A percentile compares a stretch with the other conserved stretches of the same genome.
Conservation (phyloP, 495 filamentous ascomycete species). For the Aspergillus indologenus region DNA sequence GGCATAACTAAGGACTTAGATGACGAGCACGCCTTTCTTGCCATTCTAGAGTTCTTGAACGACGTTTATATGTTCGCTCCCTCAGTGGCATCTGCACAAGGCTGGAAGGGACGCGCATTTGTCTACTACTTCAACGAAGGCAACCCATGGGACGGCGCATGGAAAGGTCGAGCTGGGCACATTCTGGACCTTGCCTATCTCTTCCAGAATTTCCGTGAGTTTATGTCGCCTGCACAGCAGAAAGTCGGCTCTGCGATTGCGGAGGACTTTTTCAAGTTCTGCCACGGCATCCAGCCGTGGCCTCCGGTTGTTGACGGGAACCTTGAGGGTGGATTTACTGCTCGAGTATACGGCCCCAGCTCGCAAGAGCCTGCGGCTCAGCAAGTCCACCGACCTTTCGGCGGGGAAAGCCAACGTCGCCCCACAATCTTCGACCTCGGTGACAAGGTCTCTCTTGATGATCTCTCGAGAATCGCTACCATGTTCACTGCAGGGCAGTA, state of each 20-base stretch:
- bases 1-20: conserved; percentile 21
- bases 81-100: conserved; percentile 16
- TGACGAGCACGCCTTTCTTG: conserved; percentile 32
- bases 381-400: conserved; percentile 17
- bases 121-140: neutral
- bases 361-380: conserved; percentile 5
- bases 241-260: conserved; percentile 33
- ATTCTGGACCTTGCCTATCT: conserved; percentile 47
- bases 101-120: neutral
- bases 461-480: conserved; percentile 22
- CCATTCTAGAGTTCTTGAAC: conserved; percentile 35
- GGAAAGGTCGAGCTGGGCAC: conserved; percentile 21
- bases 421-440: conserved; percentile 22
- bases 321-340: conserved; percentile 21
- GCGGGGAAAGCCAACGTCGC: conserved; percentile 25
- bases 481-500: conserved; percentile 8
- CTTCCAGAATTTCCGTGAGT: conserved; percentile 45
- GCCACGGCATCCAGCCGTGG: conserved; percentile 39
- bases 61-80: conserved; percentile 42
- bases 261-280: conserved; percentile 44
- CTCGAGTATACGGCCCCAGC: conserved; percentile 30
- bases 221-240: conserved; percentile 28
- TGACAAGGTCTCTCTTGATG: conserved; percentile 23
- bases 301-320: conserved; percentile 21
- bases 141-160: neutral